Base-by-base conservation (phyloP, 441 rosid species). In the Erysimum pusillum region DNA sequence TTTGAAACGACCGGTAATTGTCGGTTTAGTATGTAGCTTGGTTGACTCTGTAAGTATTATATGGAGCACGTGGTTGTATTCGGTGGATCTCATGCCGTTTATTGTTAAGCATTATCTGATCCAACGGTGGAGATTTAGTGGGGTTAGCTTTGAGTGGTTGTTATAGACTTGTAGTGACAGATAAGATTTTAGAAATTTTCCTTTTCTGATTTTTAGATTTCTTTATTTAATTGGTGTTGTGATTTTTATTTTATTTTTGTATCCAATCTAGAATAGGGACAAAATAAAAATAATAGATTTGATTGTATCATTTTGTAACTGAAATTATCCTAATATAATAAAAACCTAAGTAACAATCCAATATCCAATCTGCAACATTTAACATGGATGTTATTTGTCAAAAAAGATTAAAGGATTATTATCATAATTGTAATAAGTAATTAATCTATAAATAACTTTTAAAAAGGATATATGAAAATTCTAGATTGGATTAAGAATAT, bases 11-110 rank as follows among this genome's bases (percentile, higher is more conserved):
- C 73, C 48, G 67, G 76, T 58, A 17, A 71, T 77, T 9, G 7
- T 63, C 81, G 69, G 81, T 77, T 69, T 6, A 1, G 36, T 8
- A 25, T 57, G n/a, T 64, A 18, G 45, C 35, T 13, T 36, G 44
- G 60, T 69, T 57, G 67, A 63, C 72, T 63, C 3, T 59, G n/a
- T 58, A 34, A 8, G 34, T 28, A n/a, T 0, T 32, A n/a, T n/a
- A 10, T 51, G 20, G 0, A 53, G 22, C 63, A 68, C 61, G 75
- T 76, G 65, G 69, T 42, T 52, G 34, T 42, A 20, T 76, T 59
- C 57, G 53, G 66, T 9, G 9, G 17, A 69, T 63, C 60, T 9
- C 41, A 20, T 22, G 64, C 64, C 60, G 53, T 70, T 63, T 45
- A 49, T 63, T 11, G 49, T 62, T n/a, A 6, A 14, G n/a, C 10